A percentile compares a stretch with the other conserved stretches of the same genome.
Evolutionary conservation across 2,329 filamentous ascomycete species (phyloP).

Genomic region (Colletotrichum karsti): DNA sequence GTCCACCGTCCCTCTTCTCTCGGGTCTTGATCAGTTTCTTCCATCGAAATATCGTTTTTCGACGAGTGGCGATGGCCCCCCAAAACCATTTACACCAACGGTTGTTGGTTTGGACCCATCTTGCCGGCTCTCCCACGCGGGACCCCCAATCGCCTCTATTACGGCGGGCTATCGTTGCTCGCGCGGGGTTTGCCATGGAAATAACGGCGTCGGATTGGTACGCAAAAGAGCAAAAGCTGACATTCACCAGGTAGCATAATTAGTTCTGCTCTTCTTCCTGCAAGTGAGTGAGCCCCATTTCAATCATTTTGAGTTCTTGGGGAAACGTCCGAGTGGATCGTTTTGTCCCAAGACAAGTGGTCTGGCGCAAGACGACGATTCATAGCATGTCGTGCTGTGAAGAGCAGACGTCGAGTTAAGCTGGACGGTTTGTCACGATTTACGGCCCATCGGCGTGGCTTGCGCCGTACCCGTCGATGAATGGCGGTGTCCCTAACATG

Average conservation of each 20-base stretch:
- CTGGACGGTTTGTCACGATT: not conserved
- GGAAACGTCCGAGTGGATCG: not conserved
- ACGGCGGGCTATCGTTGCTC: not conserved
- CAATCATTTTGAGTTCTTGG: not conserved
- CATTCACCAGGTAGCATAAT: not conserved
- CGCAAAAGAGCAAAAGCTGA: not conserved
- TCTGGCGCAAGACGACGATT: not conserved
- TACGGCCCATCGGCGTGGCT: not conserved
- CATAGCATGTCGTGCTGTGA: not conserved
- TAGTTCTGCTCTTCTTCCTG: slow-evolving; percentile 23
- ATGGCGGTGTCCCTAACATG: slow-evolving; percentile 12
- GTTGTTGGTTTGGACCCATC: slow-evolving; percentile 14
- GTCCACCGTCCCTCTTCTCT: no score
- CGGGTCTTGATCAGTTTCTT: no score
- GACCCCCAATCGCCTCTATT: slow-evolving; percentile 7
- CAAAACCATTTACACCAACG: slow-evolving; percentile 14
- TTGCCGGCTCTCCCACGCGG: slow-evolving; percentile 8
- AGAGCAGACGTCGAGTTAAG: not conserved
- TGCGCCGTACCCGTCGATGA: slow-evolving; percentile 4
- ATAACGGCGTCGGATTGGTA: not conserved
- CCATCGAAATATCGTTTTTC: not conserved
- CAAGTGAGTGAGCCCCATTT: slow-evolving; percentile 13
- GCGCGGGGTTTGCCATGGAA: not conserved
- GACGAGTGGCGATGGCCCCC: not conserved
- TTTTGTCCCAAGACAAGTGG: not conserved